A percentile compares a stretch with the other conserved stretches of the same genome.
phyloP scores from a whole-genome alignment of 805 yeast species.

The Candida loeiensis region DNA sequence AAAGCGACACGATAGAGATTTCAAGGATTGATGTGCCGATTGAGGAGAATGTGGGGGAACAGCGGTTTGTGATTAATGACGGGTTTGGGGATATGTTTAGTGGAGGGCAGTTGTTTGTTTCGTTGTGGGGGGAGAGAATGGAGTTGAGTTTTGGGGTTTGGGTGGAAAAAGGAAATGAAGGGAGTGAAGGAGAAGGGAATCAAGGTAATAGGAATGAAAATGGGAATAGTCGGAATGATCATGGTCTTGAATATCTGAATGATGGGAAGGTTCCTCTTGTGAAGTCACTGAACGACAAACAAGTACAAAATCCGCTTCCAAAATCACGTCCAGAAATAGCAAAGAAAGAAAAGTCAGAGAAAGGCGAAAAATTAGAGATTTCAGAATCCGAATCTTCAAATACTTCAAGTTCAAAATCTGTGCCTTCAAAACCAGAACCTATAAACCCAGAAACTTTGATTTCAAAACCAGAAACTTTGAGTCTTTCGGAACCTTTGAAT shows the following conservation, averaged over 20 bases:
- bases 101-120: constrained; percentile 19
- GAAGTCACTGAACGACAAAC: too few relatives aligned
- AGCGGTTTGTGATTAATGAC: constrained; percentile 29
- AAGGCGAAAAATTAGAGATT: too few relatives aligned
- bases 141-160: constrained; percentile 27
- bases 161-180: constrained; percentile 13
- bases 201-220: neutral
- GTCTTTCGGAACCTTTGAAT: too few relatives aligned
- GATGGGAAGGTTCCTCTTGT: too few relatives aligned
- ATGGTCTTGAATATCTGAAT: too few relatives aligned
- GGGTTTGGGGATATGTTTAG: constrained; percentile 10
- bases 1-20: constrained; percentile 17
- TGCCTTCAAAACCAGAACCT: too few relatives aligned
- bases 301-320: too few relatives aligned
- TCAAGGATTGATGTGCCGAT: constrained; percentile 29
- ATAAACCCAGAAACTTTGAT: too few relatives aligned
- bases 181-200: neutral
- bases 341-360: too few relatives aligned
- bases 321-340: too few relatives aligned
- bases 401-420: too few relatives aligned
- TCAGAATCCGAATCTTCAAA: too few relatives aligned
- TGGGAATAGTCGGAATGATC: neutral
- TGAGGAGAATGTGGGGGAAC: constrained; percentile 17
- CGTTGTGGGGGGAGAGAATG: constrained; percentile 24
- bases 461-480: neutral